Percentiles rank a stretch among this genome's conserved stretches.
Evolutionary conservation across 2,329 filamentous ascomycete species (phyloP).

Genomic region (Claviceps pusilla): DNA sequence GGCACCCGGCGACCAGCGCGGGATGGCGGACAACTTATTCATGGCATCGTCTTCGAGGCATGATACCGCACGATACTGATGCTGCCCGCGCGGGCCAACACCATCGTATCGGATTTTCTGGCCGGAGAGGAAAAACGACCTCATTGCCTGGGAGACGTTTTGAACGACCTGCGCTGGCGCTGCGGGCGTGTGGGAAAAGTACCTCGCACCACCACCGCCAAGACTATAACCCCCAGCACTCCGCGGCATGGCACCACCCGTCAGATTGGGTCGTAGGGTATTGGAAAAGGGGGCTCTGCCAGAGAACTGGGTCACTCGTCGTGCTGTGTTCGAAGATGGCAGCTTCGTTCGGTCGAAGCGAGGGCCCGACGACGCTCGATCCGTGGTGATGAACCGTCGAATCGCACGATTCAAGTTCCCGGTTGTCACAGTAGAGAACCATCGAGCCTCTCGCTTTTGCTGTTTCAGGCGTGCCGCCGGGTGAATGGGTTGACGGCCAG

Average conservation of each 20-base stretch:
- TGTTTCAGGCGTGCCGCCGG: conserved; percentile 37
- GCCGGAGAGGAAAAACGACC: conserved; percentile 83
- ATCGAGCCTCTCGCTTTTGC: conserved; percentile 28
- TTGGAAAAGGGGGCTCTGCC: conserved; percentile 74
- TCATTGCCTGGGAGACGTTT: conserved; percentile 86
- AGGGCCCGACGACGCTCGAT: conserved; percentile 12
- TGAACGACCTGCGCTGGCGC: conserved; percentile 80
- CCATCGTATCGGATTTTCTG: conserved; percentile 82
- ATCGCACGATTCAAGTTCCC: conserved; percentile 29
- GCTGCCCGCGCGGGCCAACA: conserved; percentile 54
- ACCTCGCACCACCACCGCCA: conserved; percentile 53
- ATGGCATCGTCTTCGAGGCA: conserved; percentile 57
- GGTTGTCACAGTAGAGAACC: conserved; percentile 31
- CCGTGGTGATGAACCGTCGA: conserved; percentile 36
- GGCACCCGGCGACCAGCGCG: conserved; percentile 51
- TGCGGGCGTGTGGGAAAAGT: conserved; percentile 80
- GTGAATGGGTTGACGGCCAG: conserved; percentile 36
- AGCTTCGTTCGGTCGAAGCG: conserved; percentile 34
- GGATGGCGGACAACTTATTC: conserved; percentile 47
- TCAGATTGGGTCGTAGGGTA: conserved; percentile 80
- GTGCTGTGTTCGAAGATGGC: conserved; percentile 33
- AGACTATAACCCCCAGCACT: conserved; percentile 80
- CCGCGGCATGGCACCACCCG: conserved; percentile 69
- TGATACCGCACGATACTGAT: conserved; percentile 65
- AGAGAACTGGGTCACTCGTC: conserved; percentile 45